Evolutionary conservation across 176 grass and related monocot species (phyloP).

Genomic region (Olyra latifolia): DNA sequence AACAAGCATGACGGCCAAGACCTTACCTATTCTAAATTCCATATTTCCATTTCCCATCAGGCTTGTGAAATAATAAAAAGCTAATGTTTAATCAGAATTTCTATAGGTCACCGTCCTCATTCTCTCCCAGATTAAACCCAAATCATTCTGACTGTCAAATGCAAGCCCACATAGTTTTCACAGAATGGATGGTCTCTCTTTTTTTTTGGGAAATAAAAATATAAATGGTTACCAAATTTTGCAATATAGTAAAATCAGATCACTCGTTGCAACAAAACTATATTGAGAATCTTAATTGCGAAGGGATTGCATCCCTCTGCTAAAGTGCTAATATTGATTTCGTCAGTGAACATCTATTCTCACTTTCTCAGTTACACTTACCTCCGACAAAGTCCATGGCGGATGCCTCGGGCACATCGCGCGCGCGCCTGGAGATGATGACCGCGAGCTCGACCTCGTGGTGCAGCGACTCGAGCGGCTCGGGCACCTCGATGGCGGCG

Average conservation of each 20-base stretch:
- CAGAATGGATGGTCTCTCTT: not conserved
- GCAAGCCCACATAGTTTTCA: not conserved
- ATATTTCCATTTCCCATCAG: not conserved
- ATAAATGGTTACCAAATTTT: not conserved
- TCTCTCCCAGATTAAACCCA: not conserved
- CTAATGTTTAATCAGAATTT: not conserved
- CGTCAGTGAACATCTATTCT: not conserved
- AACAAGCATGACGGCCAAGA: not conserved
- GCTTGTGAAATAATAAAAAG: not conserved
- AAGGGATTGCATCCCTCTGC: not conserved
- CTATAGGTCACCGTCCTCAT: not conserved
- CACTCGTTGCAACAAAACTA: not conserved
- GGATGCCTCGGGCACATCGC: constrained; percentile 56
- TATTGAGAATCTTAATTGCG: not conserved
- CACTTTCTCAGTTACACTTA: not conserved
- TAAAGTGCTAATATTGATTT: not conserved
- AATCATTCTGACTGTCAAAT: not conserved
- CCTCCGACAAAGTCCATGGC: constrained; percentile 97
- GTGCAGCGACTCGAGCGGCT: constrained; percentile 79
- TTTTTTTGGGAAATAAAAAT: not conserved
- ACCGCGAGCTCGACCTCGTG: constrained; percentile 98
- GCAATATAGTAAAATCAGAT: not conserved
- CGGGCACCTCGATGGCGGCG: constrained; percentile 74
- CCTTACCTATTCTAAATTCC: not conserved
- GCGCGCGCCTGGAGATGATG: constrained; percentile 69